Percentiles rank a stretch among this genome's conserved stretches.
Conservation (phyloP, 108 stramenopile species). For the Epithemia pelagica region DNA sequence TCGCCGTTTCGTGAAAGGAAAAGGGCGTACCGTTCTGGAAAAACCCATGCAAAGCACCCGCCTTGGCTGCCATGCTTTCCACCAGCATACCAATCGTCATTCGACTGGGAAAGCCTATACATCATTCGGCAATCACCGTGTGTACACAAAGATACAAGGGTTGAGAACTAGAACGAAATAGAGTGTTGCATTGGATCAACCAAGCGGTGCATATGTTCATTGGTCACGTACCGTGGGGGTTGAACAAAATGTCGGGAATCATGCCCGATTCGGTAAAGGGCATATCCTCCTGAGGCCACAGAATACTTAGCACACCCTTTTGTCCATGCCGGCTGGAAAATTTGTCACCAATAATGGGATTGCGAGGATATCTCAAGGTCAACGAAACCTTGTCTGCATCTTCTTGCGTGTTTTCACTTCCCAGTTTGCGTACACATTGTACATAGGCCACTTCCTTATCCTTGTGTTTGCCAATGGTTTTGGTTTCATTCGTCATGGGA, state of each 20-base stretch:
- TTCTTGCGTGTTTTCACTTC: constrained; percentile 33
- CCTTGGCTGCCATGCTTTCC: constrained; percentile 99
- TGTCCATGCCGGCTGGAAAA: constrained; percentile 99
- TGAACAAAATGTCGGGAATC: constrained; percentile 97
- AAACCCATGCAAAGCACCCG: constrained; percentile 92
- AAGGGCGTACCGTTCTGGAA: constrained; percentile 98
- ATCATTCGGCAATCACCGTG: not conserved
- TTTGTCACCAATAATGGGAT: constrained; percentile 98
- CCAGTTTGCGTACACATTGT: constrained; percentile 78
- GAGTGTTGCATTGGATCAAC: too few relatives aligned
- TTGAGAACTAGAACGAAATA: too few relatives aligned
- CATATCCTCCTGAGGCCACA: constrained; percentile 99
- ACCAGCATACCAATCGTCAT: constrained; percentile 99
- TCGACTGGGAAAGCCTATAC: constrained; percentile 84
- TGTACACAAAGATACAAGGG: not conserved
- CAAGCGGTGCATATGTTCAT: not conserved
- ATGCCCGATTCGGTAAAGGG: constrained; percentile 98
- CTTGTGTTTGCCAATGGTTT: constrained; percentile 77
- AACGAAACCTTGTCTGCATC: constrained; percentile 60
- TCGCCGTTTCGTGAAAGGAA: constrained; percentile 85
- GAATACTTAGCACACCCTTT: constrained; percentile 96
- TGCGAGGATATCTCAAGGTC: constrained; percentile 91
- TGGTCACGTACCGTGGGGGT: constrained; percentile 70
- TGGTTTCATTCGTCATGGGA: constrained; percentile 53
- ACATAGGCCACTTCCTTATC: constrained; percentile 88